phyloP scores from a whole-genome alignment of 345 rosid genomes.

The Salix udensis region DNA sequence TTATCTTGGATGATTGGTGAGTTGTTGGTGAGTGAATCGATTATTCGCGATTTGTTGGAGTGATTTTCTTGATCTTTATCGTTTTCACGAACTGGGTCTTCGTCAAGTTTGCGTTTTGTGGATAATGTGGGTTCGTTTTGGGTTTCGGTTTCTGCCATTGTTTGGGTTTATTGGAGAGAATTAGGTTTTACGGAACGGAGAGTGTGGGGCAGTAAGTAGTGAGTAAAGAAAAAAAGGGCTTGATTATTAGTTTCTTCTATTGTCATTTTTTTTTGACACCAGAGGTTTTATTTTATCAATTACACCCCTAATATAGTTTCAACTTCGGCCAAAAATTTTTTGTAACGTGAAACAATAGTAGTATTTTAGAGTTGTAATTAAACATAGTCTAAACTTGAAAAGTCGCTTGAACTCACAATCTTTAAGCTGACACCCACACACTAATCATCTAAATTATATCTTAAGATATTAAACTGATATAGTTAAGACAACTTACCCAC shows the following conservation, averaged over 20 bases:
- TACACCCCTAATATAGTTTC: not conserved
- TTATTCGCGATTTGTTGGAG: constrained; percentile 44
- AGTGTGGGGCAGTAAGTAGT: not conserved
- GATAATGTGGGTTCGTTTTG: constrained; percentile 50
- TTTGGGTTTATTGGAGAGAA: constrained; percentile 3
- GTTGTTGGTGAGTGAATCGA: constrained; percentile 12
- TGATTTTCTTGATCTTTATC: constrained; percentile 21
- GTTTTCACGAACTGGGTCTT: constrained; percentile 1
- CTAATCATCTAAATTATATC: no score
- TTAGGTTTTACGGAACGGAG: not conserved
- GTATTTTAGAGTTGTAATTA: no score
- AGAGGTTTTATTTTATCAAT: not conserved
- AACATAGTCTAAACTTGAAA: no score
- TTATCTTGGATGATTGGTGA: not conserved
- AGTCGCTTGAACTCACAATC: no score
- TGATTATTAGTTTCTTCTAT: not conserved
- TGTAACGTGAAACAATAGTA: no score
- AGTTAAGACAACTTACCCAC: no score
- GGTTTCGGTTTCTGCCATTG: constrained; percentile 53
- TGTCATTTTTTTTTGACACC: not conserved
- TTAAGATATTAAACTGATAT: no score
- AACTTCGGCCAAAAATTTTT: no score
- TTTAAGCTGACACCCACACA: no score
- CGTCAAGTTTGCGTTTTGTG: constrained; percentile 54
- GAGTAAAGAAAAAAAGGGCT: not conserved